Percentiles rank a stretch among this genome's conserved stretches.
phyloP scores from a whole-genome alignment of 2,329 filamentous ascomycete genomes.

The Truncatella angustata region DNA sequence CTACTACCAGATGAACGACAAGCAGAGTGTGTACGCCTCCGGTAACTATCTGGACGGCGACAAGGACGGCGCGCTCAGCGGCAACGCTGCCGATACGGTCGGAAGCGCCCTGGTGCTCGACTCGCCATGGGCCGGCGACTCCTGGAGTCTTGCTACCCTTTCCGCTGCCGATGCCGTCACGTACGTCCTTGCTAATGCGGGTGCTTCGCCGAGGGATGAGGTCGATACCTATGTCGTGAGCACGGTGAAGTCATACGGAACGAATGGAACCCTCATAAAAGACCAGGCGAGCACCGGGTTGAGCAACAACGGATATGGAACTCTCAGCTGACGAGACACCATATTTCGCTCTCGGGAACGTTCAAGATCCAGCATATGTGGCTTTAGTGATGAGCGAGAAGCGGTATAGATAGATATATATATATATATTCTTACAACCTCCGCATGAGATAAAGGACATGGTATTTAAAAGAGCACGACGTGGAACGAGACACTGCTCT shows the following conservation, averaged over 20 bases:
- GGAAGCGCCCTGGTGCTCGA: background rate
- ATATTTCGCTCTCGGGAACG: no score
- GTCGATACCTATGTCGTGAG: slow-evolving; percentile 23
- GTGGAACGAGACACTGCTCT: no score
- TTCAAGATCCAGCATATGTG: no score
- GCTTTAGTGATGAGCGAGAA: no score
- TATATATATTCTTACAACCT: no score
- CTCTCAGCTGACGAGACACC: background rate
- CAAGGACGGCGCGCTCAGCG: slow-evolving; percentile 16
- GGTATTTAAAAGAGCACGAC: no score
- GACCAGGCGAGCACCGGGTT: slow-evolving; percentile 22
- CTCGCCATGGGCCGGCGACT: slow-evolving; percentile 19
- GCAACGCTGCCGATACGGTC: slow-evolving; percentile 13
- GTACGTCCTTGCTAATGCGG: slow-evolving; percentile 33
- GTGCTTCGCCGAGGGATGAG: slow-evolving; percentile 30
- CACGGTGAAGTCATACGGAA: slow-evolving; percentile 21
- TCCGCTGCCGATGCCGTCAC: slow-evolving; percentile 33
- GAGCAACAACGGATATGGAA: slow-evolving; percentile 24
- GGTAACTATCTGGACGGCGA: slow-evolving; percentile 37
- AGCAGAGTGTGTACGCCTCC: slow-evolving; percentile 40
- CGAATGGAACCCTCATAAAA: slow-evolving; percentile 19
- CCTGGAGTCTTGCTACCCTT: slow-evolving; percentile 20
- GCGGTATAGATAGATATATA: no score
- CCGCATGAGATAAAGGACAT: no score
- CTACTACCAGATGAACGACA: slow-evolving; percentile 38